Conservation (phyloP, 495 filamentous ascomycete genomes). For the Cercophora newfieldiana region DNA sequence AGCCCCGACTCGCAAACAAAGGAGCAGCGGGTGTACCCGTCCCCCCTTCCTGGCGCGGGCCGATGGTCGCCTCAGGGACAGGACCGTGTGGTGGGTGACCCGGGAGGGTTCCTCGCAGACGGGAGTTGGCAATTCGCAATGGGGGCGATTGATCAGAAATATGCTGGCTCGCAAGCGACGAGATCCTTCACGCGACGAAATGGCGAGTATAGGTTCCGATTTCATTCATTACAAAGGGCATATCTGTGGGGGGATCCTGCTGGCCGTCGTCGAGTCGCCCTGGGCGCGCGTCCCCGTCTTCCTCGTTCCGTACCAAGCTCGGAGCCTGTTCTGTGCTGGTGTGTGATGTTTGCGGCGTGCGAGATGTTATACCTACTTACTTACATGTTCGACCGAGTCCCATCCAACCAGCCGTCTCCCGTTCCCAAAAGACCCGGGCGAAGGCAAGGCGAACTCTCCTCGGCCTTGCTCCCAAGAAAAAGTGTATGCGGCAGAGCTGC, state of each 20-base stretch:
- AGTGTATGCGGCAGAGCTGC: conserved; percentile 11
- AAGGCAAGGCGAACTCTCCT: background rate
- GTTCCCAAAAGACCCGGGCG: conserved; percentile 14
- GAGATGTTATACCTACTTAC: conserved; percentile 21
- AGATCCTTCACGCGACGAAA: background rate
- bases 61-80: background rate
- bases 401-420: conserved; percentile 14
- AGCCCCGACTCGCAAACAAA: background rate
- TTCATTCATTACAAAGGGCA: conserved; percentile 27
- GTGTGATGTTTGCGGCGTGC: conserved; percentile 9
- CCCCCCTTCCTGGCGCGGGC: background rate
- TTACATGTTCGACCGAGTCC: conserved; percentile 18
- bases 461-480: conserved; percentile 14
- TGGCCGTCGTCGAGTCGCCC: conserved; percentile 3
- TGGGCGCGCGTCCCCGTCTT: background rate
- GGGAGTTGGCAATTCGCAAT: too few relatives aligned
- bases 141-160: background rate
- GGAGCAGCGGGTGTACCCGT: background rate
- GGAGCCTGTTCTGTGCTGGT: conserved; percentile 1
- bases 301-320: background rate
- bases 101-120: background rate
- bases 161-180: background rate
- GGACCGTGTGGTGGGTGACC: background rate
- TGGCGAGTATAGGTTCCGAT: background rate
- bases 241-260: conserved; percentile 9